Evolutionary conservation across 176 grass and related monocot species (phyloP), one percentile per base, ranked within the genome.

Genomic region (Musa acuminata): DNA sequence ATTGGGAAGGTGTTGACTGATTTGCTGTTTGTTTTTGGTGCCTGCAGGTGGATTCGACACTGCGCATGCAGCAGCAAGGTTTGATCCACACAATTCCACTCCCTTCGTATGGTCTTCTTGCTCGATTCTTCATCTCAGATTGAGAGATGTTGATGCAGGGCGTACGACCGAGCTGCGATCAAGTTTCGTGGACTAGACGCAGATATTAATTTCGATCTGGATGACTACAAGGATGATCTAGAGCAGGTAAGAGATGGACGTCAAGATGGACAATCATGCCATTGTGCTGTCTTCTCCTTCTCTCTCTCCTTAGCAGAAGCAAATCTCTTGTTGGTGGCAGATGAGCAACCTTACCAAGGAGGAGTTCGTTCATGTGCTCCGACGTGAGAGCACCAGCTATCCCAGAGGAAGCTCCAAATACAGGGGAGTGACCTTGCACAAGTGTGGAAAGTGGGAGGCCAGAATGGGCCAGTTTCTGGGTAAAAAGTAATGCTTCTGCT

Each of bases 381-480:
- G 72, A 8, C 72, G 72, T 22, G 53, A 74, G 54, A 74, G 72
- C 55, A 74, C 72, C 16, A 58, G 72, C 24, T 74, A 58, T 27
- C 72, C 72, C 9, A 29, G 72, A 59, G 72, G 72, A 58, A 74
- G 72, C 72, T 74, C 72, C 27, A 74, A 55, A 25, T 74, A 58
- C 17, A 55, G 72, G 72, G 72, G 72, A n/a, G 72, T 74, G 53
- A 74, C 72, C 25, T 74, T 74, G 72, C 72, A 74, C 72, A 74
- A 74, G 52, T 74, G 72, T 58, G 72, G 72, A 12, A 74, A 58
- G 55, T 74, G 72, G 72, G 72, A 74, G 21, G 72, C 72, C 11
- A 74, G 72, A 74, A 74, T 74, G 72, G 72, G 72, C 24, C 72
- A 74, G 72, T 74, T 74, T n/a, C 55, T 74, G 8, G 72, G 72